These are phyloP conservation scores for Dichotomopilus funicola DNA, from an alignment of 2,329 filamentous ascomycete genomes.

Conservation along the genomic window DNA sequence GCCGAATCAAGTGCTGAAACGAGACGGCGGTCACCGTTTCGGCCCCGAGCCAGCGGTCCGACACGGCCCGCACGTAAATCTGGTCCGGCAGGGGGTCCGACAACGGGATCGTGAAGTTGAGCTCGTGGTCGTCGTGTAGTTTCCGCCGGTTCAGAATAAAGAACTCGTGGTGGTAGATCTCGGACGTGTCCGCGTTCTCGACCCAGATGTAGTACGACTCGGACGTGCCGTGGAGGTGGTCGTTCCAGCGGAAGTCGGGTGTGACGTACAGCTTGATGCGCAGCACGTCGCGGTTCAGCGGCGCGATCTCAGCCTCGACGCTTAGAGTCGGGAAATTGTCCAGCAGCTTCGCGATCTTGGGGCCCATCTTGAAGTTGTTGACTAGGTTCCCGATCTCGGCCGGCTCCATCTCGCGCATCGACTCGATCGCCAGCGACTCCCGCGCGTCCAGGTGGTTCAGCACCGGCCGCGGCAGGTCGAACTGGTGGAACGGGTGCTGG, in stretches of 20 bases:
- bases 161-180: conserved; percentile 96
- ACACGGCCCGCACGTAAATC: conserved; percentile 91
- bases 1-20: conserved; percentile 94
- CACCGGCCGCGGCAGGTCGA: conserved; percentile 79
- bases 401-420: conserved; percentile 85
- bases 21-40: conserved; percentile 94
- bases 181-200: conserved; percentile 93
- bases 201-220: conserved; percentile 99
- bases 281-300: conserved; percentile 87
- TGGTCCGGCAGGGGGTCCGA: conserved; percentile 90
- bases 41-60: conserved; percentile 91
- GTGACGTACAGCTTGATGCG: conserved; percentile 82
- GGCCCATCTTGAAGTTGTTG: conserved; percentile 83
- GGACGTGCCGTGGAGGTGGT: conserved; percentile 84
- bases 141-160: conserved; percentile 89
- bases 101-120: conserved; percentile 95
- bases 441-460: conserved; percentile 81
- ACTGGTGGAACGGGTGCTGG: conserved; percentile 91
- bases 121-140: conserved; percentile 90
- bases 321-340: conserved; percentile 88
- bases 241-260: conserved; percentile 92
- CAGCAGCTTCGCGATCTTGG: conserved; percentile 71
- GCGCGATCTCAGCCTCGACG: conserved; percentile 90
- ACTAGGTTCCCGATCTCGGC: conserved; percentile 86
- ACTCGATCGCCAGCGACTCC: conserved; percentile 67